Conservation (phyloP, 225 moss, liverwort and hornwort genomes). For the Marchantia paleacea region DNA sequence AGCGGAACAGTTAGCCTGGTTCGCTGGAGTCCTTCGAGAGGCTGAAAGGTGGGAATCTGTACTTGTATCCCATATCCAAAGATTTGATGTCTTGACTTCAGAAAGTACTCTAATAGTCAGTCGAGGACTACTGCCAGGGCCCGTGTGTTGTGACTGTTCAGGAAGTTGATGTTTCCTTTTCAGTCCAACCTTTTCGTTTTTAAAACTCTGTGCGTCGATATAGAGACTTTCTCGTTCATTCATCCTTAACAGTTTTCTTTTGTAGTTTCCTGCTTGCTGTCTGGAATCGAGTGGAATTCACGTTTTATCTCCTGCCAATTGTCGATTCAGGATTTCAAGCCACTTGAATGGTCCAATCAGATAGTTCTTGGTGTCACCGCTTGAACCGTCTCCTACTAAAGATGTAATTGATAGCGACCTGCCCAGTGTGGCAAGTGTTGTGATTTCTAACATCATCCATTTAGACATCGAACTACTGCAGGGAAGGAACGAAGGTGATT, state of each 20-base stretch:
- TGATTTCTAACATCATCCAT: not conserved
- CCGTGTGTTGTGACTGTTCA: not conserved
- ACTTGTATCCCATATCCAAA: not conserved
- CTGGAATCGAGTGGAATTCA: not conserved
- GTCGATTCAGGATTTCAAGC: not conserved
- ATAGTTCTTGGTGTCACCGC: not conserved
- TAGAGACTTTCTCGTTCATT: not conserved
- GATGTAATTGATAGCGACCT: too few species aligned
- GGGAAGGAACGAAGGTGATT: slow-evolving; percentile 46
- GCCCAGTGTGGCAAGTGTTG: not conserved
- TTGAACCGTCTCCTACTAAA: not conserved
- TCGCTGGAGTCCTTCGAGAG: slow-evolving; percentile 39
- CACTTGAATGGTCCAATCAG: not conserved
- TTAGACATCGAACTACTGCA: slow-evolving; percentile 9
- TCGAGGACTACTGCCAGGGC: not conserved
- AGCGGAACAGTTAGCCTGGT: slow-evolving; percentile 52
- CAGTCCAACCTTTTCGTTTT: not conserved
- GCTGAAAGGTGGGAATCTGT: slow-evolving; percentile 39
- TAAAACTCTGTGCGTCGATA: not conserved
- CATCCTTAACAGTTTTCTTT: not conserved
- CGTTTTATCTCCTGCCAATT: too few species aligned
- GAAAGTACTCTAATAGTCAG: not conserved
- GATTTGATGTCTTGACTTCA: not conserved
- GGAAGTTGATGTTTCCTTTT: not conserved
- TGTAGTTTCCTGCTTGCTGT: not conserved